Percentiles rank a stretch among this genome's conserved stretches.
phyloP scores from a whole-genome alignment of 441 rosid species.

The Adansonia gregorii region DNA sequence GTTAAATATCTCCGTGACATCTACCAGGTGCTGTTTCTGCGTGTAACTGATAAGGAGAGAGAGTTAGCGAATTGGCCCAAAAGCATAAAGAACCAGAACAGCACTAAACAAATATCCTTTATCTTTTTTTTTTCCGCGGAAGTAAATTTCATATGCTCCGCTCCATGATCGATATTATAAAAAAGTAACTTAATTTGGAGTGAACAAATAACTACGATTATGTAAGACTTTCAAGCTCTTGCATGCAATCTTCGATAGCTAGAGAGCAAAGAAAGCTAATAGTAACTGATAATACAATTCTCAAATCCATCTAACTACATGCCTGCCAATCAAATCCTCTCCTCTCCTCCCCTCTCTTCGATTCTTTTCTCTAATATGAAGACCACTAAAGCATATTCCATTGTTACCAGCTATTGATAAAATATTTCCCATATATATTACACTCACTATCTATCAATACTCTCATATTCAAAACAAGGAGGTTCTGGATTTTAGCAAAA shows the following conservation, averaged over 20 bases:
- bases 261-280: conserved; percentile 2
- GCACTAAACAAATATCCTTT: neutral
- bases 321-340: neutral
- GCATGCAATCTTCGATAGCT: neutral
- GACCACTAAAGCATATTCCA: neutral
- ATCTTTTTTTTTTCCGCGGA: no score
- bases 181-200: neutral
- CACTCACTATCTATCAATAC: neutral
- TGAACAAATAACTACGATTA: neutral
- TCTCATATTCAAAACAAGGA: neutral
- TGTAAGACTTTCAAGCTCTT: neutral
- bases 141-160: neutral
- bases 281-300: neutral
- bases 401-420: neutral
- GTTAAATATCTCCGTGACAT: conserved; percentile 96
- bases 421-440: neutral
- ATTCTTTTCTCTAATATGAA: neutral
- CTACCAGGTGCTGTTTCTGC: conserved; percentile 64
- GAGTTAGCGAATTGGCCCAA: neutral
- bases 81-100: neutral
- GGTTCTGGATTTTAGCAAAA: neutral
- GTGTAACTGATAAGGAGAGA: conserved; percentile 52
- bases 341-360: neutral
- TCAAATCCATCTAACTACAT: neutral
- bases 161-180: neutral